Evolutionary conservation across 1,284 basidiomycete species (phyloP).

Genomic region (Ceratobasidium theobromae): DNA sequence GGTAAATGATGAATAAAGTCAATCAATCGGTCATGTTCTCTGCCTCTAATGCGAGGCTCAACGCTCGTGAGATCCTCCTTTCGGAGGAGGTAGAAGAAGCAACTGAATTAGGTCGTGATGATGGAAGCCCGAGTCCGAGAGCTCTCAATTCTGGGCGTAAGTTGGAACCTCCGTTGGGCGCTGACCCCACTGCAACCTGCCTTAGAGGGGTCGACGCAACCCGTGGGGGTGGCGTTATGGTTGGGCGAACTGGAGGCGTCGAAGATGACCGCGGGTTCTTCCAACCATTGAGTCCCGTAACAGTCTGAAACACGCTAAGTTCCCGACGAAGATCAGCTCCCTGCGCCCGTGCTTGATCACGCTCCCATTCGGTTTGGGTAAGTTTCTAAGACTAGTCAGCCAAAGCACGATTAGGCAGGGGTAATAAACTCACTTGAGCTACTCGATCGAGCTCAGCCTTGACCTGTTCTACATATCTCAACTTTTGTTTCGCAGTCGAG

Average conservation of each 20-base stretch:
- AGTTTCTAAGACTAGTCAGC: constrained; percentile 7
- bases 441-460: constrained; percentile 7
- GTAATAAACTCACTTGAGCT: neutral
- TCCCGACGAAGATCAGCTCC: neutral
- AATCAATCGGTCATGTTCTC: constrained; percentile 5
- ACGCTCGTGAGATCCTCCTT: constrained; percentile 16
- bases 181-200: neutral
- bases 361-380: constrained; percentile 9
- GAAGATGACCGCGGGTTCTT: neutral
- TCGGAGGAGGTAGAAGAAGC: neutral
- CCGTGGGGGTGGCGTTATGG: neutral
- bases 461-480: constrained; percentile 20
- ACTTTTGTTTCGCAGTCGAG: constrained; percentile 17
- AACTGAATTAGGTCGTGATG: neutral
- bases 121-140: constrained; percentile 14
- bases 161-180: neutral
- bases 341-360: constrained; percentile 7
- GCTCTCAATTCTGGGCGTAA: constrained; percentile 12
- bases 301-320: neutral
- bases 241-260: neutral
- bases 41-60: constrained; percentile 17
- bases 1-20: neutral
- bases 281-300: constrained; percentile 2
- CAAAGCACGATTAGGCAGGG: too few species aligned
- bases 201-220: neutral